Base-by-base conservation (phyloP, 2,329 filamentous ascomycete genomes). In the Albophoma yamanashiensis region DNA sequence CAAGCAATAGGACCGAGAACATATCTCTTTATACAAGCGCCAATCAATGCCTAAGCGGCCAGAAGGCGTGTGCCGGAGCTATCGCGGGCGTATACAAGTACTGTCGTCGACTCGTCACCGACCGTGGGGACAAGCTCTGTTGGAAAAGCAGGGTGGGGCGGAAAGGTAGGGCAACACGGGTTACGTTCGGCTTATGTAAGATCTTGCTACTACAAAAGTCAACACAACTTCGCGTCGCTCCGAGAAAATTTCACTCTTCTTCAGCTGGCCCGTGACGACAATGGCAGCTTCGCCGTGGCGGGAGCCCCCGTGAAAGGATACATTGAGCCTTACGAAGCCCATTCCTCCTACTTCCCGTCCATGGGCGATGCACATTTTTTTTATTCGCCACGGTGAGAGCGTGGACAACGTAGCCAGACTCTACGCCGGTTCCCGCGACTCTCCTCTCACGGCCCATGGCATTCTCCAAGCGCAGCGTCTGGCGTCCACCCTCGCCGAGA, bases 331-430 rank as follows among this genome's bases (percentile, higher is more conserved):
- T 31, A 5, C 3, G 27, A 31, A 31, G 27, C 27, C 27, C 31
- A 2, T 2, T 11, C 4, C 12, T 31, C 20, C 8, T 55, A 4
- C 6, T 36, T 53, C 31, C 31, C 20, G 50, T 20, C 8, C 20
- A 39, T 27, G 58, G 55, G 15, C 55, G 55, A 75, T 75, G 73
- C 73, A 69, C 62, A 65, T 96, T 59, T 85, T 92, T 68, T 81
- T 96, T 67, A 85, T 96, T 68, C 87, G 92, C 60, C 92, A 96
- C 79, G 92, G 88, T 69, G 92, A 96, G 76, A 93, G 91, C 20
- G 89, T 95, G 64, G 89, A 96, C 75, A 96, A 96, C 72, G 88
- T 94, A 61, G 88, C 88, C 47, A 83, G 86, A 59, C 75, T 90
- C 62, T 92, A 89, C 58, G 92, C 92, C 66, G 92, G 92, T 62